These are phyloP conservation scores for Brassica balearica DNA, from an alignment of 441 rosid species.

Conservation along the genomic window DNA sequence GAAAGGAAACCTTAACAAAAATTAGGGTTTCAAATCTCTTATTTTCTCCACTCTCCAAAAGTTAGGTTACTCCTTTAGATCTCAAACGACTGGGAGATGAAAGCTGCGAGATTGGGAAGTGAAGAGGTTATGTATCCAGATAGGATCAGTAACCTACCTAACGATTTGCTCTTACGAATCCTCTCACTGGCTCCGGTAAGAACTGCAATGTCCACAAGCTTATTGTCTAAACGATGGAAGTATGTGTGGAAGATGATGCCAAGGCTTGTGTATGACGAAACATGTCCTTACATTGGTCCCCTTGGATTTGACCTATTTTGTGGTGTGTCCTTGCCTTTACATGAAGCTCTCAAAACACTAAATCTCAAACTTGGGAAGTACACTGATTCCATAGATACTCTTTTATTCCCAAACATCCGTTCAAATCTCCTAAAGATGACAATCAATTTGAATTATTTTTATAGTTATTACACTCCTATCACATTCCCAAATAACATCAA, in stretches of 20 bases:
- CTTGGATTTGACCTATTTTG: background rate
- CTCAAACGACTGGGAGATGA: background rate
- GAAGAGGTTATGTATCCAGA: background rate
- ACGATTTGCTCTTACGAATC: background rate
- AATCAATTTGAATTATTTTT: background rate
- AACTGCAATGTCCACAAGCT: background rate
- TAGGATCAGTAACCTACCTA: background rate
- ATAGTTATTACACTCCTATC: background rate
- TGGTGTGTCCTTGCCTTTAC: background rate
- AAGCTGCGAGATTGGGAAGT: background rate
- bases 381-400: background rate
- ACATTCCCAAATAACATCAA: background rate
- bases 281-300: background rate
- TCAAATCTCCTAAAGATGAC: conserved; percentile 13
- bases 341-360: background rate
- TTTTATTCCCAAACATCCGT: conserved; percentile 1
- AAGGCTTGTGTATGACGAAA: background rate
- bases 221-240: conserved; percentile 8
- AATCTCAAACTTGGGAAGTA: background rate
- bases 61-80: background rate
- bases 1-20: too few species aligned
- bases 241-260: background rate
- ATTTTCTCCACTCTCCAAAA: background rate
- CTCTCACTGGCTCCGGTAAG: background rate
- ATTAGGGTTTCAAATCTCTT: background rate